A percentile compares a stretch with the other conserved stretches of the same genome.
These are phyloP conservation scores for Dispira parvispora DNA, from an alignment of 192 early-diverging fungal genomes.

Conservation along the genomic window DNA sequence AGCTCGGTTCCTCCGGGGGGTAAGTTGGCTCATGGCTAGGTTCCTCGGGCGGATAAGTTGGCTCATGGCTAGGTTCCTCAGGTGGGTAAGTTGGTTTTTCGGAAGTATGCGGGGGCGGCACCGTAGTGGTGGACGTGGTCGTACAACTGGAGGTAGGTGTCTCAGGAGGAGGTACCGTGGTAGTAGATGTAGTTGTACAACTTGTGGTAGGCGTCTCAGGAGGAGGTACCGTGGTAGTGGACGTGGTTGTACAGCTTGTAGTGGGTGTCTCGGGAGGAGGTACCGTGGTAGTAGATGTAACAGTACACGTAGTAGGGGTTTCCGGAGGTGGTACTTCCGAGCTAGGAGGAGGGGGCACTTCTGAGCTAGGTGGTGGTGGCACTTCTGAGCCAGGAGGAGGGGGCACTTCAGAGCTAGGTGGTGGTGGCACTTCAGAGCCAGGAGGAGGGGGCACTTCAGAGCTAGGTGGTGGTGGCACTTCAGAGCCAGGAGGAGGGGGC, in stretches of 20 bases:
- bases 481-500: not conserved
- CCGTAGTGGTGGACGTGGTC: not conserved
- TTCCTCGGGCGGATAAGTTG: no score
- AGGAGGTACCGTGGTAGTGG: not conserved
- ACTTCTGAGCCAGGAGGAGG: not conserved
- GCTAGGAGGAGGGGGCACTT: not conserved
- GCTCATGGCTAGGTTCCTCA: no score
- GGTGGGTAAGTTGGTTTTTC: no score
- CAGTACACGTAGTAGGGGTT: not conserved
- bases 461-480: not conserved
- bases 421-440: not conserved
- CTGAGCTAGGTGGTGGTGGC: not conserved
- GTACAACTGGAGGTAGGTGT: not conserved
- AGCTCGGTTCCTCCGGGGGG: no score
- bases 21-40: no score
- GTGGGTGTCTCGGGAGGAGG: not conserved
- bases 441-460: not conserved
- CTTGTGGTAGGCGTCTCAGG: not conserved
- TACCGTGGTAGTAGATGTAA: not conserved
- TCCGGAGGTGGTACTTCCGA: not conserved
- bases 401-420: not conserved
- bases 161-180: not conserved
- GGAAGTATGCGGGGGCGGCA: not conserved
- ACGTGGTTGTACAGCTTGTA: not conserved
- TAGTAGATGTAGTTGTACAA: no score